These are phyloP conservation scores for Coemansia erecta DNA, from an alignment of 192 early-diverging fungal species.

Conservation along the genomic window DNA sequence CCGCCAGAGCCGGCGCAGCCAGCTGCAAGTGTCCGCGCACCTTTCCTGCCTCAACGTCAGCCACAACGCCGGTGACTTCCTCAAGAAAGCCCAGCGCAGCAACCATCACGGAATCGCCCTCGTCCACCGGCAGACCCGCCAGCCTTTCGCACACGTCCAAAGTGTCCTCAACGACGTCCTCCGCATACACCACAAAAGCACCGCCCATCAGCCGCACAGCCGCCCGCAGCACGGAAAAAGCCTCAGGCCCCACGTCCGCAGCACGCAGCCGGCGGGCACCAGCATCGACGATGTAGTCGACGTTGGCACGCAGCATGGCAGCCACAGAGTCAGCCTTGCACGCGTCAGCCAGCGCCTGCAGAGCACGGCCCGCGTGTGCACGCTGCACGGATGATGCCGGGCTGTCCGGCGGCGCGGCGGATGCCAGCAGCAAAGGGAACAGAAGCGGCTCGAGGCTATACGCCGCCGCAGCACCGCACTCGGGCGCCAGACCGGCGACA, in stretches of 20 bases:
- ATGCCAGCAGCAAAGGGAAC: constrained; percentile 37
- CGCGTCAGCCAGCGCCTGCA: constrained; percentile 18
- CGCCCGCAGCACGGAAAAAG: constrained; percentile 27
- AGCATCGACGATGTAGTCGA: constrained; percentile 49
- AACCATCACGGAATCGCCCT: constrained; percentile 2
- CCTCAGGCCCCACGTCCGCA: constrained; percentile 24
- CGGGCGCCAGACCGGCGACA: constrained; percentile 17
- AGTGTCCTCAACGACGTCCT: constrained; percentile 47
- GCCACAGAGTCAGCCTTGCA: constrained; percentile 6
- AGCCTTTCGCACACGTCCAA: constrained; percentile 40
- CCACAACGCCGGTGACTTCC: constrained; percentile 24
- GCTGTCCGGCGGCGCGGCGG: neutral
- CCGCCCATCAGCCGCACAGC: constrained; percentile 27
- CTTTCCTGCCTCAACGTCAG: constrained; percentile 1
- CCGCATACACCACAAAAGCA: constrained; percentile 37
- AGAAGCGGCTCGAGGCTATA: constrained; percentile 41
- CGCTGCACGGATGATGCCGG: constrained; percentile 13
- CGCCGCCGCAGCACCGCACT: constrained; percentile 16
- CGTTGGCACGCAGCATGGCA: constrained; percentile 28
- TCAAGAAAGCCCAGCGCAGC: constrained; percentile 34
- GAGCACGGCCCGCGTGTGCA: constrained; percentile 15
- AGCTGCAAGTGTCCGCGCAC: too few relatives aligned
- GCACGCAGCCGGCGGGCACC: constrained; percentile 38
- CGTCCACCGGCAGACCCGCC: neutral
- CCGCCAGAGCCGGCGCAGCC: neutral